phyloP scores from a whole-genome alignment of 176 grass and related monocot genomes.

The Bothriochloa decipiens region DNA sequence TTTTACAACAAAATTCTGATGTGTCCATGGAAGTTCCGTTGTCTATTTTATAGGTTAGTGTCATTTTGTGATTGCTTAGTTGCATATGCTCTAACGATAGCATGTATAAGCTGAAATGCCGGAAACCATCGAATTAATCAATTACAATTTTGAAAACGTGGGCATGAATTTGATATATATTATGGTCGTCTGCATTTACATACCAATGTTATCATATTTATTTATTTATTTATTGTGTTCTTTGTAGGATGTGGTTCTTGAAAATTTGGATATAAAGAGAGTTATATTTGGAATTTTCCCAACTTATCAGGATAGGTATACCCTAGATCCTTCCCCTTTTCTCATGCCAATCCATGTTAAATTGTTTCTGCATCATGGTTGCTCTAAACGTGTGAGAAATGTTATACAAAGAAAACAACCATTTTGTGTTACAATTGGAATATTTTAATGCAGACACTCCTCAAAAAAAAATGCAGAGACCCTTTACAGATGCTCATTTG shows the following conservation, averaged over 20 bases:
- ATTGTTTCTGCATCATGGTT: background rate
- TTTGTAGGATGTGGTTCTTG: constrained; percentile 63
- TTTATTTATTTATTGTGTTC: constrained; percentile 42
- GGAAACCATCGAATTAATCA: background rate
- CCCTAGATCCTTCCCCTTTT: background rate
- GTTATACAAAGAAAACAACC: background rate
- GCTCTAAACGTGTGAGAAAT: constrained; percentile 8
- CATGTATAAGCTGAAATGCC: constrained; percentile 4
- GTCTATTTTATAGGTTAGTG: background rate
- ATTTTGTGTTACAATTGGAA: background rate
- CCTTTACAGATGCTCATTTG: constrained; percentile 2
- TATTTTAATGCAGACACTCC: background rate
- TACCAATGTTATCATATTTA: constrained; percentile 17
- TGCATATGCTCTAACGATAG: constrained; percentile 31
- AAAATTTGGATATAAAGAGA: constrained; percentile 82
- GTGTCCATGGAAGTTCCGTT: constrained; percentile 21
- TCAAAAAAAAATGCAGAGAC: background rate
- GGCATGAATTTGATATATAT: background rate
- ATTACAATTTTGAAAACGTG: background rate
- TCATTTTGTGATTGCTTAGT: constrained; percentile 1
- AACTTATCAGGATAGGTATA: constrained; percentile 85
- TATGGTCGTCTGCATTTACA: constrained; percentile 12
- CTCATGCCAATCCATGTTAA: background rate
- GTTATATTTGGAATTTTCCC: constrained; percentile 97
- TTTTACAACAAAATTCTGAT: background rate